Percentiles rank a stretch among this genome's conserved stretches.
phyloP scores from a whole-genome alignment of 345 rosid genomes.

The Excoecaria agallocha region DNA sequence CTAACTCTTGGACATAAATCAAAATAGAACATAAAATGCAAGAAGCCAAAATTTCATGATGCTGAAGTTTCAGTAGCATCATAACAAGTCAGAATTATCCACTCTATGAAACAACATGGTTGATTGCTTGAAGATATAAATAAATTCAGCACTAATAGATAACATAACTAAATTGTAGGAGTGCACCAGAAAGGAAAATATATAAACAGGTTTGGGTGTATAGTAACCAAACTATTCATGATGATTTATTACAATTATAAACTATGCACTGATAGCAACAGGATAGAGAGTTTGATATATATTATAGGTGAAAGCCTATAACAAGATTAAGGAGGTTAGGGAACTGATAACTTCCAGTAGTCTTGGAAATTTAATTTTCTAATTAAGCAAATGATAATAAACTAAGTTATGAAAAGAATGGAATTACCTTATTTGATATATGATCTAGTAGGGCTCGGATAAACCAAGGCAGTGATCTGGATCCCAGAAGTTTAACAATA shows the following conservation, averaged over 20 bases:
- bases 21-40: background rate
- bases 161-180: background rate
- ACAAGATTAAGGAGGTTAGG: background rate
- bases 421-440: conserved; percentile 82
- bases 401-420: conserved; percentile 6
- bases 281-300: background rate
- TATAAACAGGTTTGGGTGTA: background rate
- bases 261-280: background rate
- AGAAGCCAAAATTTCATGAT: background rate
- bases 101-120: background rate
- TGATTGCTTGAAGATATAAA: background rate
- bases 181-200: background rate
- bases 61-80: background rate
- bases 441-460: conserved; percentile 93
- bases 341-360: background rate
- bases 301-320: background rate
- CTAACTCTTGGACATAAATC: background rate
- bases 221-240: background rate
- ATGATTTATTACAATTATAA: background rate
- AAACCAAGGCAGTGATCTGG: conserved; percentile 97
- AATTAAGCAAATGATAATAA: background rate
- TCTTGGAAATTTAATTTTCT: conserved; percentile 9
- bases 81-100: background rate
- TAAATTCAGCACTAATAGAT: background rate
- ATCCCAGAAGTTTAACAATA: conserved; percentile 80